A percentile compares a stretch with the other conserved stretches of the same genome.
Evolutionary conservation across 495 filamentous ascomycete species (phyloP).

Genomic region (Aspergillus conjunctus): DNA sequence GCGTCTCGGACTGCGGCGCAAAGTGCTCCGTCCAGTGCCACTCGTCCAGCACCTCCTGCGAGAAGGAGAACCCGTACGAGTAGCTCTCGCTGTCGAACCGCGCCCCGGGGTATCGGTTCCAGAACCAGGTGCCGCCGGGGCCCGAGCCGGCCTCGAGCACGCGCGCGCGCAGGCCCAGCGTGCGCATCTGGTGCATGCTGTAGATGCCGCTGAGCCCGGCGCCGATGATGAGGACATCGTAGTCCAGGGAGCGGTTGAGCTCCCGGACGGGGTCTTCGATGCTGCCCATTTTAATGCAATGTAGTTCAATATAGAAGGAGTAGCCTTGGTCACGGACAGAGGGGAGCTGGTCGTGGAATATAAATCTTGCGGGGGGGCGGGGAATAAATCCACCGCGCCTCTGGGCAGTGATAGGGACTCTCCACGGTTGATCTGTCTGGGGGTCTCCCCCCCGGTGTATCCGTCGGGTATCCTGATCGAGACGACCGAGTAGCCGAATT

Average conservation of each 20-base stretch:
- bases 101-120: slow-evolving; percentile 36
- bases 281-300: slow-evolving; percentile 16
- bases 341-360: too few species aligned
- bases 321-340: too few species aligned
- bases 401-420: too few species aligned
- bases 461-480: slow-evolving; percentile 2
- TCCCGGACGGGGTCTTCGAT: slow-evolving; percentile 6
- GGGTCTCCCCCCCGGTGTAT: too few species aligned
- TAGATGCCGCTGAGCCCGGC: slow-evolving; percentile 53
- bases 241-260: slow-evolving; percentile 18
- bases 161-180: slow-evolving; percentile 44
- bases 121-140: slow-evolving; percentile 51
- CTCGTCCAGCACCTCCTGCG: slow-evolving; percentile 27
- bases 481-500: not conserved
- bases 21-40: slow-evolving; percentile 38
- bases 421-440: not conserved
- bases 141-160: slow-evolving; percentile 48
- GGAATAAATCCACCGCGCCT: too few species aligned
- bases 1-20: slow-evolving; percentile 25
- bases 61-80: slow-evolving; percentile 28
- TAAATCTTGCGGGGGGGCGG: too few species aligned
- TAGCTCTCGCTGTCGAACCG: slow-evolving; percentile 26
- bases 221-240: slow-evolving; percentile 54
- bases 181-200: slow-evolving; percentile 40
- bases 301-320: too few species aligned